Conservation (phyloP, 2,329 filamentous ascomycete species). For the Fusarium denticulatum region DNA sequence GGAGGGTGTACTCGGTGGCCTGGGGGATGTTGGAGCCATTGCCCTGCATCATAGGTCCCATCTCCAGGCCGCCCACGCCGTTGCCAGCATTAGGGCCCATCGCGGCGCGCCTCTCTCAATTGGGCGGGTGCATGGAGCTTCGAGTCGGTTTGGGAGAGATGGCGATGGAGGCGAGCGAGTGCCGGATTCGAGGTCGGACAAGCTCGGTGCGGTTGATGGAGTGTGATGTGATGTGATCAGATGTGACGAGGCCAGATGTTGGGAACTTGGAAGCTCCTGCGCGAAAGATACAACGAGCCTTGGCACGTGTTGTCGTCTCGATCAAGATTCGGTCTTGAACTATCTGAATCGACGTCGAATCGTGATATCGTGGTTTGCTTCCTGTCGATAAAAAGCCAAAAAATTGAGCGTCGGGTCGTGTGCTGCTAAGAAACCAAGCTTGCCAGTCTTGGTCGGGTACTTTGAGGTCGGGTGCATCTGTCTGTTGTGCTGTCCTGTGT, state of each 20-base stretch:
- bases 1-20: slow-evolving; percentile 70
- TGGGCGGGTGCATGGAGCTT: slow-evolving; percentile 52
- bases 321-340: not conserved
- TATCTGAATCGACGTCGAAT: not conserved
- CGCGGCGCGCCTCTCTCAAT: slow-evolving; percentile 50
- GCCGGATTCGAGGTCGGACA: slow-evolving; percentile 33
- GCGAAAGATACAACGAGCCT: slow-evolving; percentile 19
- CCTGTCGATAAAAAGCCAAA: slow-evolving; percentile 7
- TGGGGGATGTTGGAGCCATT: slow-evolving; percentile 62
- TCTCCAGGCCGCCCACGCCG: slow-evolving; percentile 59
- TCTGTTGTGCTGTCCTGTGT: slow-evolving; percentile 36
- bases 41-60: slow-evolving; percentile 56
- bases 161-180: slow-evolving; percentile 28
- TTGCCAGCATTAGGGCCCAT: slow-evolving; percentile 57
- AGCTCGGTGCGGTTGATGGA: slow-evolving; percentile 28
- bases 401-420: slow-evolving; percentile 11
- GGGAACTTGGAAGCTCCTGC: slow-evolving; percentile 19
- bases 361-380: slow-evolving; percentile 5
- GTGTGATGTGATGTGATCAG: slow-evolving; percentile 27
- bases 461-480: slow-evolving; percentile 23
- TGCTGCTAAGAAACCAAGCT: slow-evolving; percentile 29
- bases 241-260: slow-evolving; percentile 17
- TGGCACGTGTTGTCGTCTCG: slow-evolving; percentile 26
- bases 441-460: slow-evolving; percentile 26
- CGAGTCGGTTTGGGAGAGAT: slow-evolving; percentile 35